A percentile compares a stretch with the other conserved stretches of the same genome.
Evolutionary conservation across 2,329 filamentous ascomycete genomes (phyloP).

Genomic region (Dryadomyces quercivorus): DNA sequence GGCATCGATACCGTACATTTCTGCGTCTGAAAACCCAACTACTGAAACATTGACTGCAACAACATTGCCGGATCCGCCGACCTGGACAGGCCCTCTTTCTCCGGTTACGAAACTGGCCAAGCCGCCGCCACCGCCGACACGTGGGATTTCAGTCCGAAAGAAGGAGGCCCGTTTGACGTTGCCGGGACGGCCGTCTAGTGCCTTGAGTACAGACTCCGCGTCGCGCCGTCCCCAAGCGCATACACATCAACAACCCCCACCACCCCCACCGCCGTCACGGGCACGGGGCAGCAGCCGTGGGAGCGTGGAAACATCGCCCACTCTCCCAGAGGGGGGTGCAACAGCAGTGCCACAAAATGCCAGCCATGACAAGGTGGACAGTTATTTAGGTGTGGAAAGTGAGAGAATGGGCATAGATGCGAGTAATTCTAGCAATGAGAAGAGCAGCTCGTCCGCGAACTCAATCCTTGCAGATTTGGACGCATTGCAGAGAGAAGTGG

Average conservation of each 20-base stretch:
- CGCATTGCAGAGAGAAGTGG: constrained; percentile 63
- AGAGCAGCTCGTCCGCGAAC: constrained; percentile 20
- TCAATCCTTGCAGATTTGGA: constrained; percentile 64
- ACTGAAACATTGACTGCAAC: background rate
- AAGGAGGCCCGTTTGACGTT: constrained; percentile 16
- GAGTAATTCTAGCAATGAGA: background rate
- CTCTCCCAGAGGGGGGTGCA: background rate
- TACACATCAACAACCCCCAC: constrained; percentile 17
- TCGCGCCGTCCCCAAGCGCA: constrained; percentile 15
- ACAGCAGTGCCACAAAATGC: constrained; percentile 14
- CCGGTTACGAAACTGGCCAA: constrained; percentile 14
- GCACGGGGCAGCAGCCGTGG: constrained; percentile 34
- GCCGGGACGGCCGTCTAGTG: constrained; percentile 18
- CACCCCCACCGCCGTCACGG: constrained; percentile 32
- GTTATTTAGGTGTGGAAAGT: constrained; percentile 8
- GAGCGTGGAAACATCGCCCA: constrained; percentile 23
- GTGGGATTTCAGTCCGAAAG: constrained; percentile 18
- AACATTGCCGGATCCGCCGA: background rate
- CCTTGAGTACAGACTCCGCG: constrained; percentile 26
- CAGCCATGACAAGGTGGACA: constrained; percentile 19
- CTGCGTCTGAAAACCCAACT: constrained; percentile 4
- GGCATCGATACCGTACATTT: constrained; percentile 14
- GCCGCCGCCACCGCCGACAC: constrained; percentile 22
- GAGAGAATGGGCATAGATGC: background rate
- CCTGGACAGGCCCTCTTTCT: background rate